Conservation (phyloP, 2,329 filamentous ascomycete genomes). For the Neofusicoccum ribis region DNA sequence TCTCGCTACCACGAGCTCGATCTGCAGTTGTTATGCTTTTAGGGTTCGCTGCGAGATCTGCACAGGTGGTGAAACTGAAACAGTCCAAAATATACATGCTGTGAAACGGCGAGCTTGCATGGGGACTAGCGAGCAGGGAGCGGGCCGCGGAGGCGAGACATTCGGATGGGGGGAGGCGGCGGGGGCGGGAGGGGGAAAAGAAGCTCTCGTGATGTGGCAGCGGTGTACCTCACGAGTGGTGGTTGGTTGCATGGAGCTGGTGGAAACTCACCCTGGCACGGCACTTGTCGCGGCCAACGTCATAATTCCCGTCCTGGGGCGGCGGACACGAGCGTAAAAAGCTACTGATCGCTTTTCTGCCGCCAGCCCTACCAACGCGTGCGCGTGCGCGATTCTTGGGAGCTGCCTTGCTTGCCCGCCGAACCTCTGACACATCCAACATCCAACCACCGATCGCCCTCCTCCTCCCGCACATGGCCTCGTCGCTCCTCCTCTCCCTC, state of each 20-base stretch:
- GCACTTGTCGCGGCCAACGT: background rate
- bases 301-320: background rate
- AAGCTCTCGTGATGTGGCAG: background rate
- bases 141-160: slow-evolving; percentile 2
- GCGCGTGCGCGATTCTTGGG: background rate
- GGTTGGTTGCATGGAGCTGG: background rate
- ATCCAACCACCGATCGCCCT: too few relatives aligned
- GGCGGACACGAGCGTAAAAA: background rate
- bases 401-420: background rate
- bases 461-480: too few relatives aligned
- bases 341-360: background rate
- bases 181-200: background rate
- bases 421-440: too few relatives aligned
- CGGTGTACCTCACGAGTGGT: background rate
- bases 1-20: background rate
- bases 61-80: background rate
- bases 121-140: background rate
- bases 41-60: background rate
- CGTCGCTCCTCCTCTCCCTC: background rate
- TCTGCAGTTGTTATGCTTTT: background rate
- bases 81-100: background rate
- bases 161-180: background rate
- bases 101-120: slow-evolving; percentile 1
- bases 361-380: background rate
- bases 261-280: background rate